Conservation (phyloP, 148 eudicot species). For the Agrostemma githago region DNA sequence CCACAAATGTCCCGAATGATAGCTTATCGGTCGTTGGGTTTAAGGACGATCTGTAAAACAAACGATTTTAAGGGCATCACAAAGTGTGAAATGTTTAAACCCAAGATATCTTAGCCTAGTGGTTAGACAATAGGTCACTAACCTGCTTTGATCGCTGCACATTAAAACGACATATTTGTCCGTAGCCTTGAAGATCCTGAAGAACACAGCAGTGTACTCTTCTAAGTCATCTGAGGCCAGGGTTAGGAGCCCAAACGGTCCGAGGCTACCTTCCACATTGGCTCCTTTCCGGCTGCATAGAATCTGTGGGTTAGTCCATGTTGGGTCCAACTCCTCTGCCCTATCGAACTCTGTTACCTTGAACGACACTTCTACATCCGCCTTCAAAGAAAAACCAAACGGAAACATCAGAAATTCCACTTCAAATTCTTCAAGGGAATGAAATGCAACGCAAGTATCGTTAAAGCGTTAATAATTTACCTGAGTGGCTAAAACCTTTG, state of each 20-base stretch:
- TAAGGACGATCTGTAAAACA: slow-evolving; percentile 37
- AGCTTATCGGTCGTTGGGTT: slow-evolving; percentile 39
- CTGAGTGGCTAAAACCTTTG: slow-evolving; percentile 41
- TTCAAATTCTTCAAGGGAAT: background rate
- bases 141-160: slow-evolving; percentile 42
- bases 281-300: slow-evolving; percentile 33
- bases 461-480: slow-evolving; percentile 11
- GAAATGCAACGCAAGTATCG: background rate
- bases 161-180: slow-evolving; percentile 31
- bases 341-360: slow-evolving; percentile 22
- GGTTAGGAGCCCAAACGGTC: slow-evolving; percentile 37
- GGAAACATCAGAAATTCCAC: background rate
- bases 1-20: slow-evolving; percentile 46
- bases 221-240: slow-evolving; percentile 28
- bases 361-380: slow-evolving; percentile 50
- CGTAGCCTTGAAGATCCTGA: slow-evolving; percentile 30
- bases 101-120: background rate
- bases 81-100: too few species aligned
- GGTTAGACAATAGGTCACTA: background rate
- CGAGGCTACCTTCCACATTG: slow-evolving; percentile 22
- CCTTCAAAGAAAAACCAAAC: slow-evolving; percentile 22
- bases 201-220: slow-evolving; percentile 40
- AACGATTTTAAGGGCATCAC: too few species aligned
- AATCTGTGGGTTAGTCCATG: slow-evolving; percentile 33
- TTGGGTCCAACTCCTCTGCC: slow-evolving; percentile 30